Evolutionary conservation across 257 asterid genomes (phyloP).

Genomic region (Capsicum pubescens): DNA sequence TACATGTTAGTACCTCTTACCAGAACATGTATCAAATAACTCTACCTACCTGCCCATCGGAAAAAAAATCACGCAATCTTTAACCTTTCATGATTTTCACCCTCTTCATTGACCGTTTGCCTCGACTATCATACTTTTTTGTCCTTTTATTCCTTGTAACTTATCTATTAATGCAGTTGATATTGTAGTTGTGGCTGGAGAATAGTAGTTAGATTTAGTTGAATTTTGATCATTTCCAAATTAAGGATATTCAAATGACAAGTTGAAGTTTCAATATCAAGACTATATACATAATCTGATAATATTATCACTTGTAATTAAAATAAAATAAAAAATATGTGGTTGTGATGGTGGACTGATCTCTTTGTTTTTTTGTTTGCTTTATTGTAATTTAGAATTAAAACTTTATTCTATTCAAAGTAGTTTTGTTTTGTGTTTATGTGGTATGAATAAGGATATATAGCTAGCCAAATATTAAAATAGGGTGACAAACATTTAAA

Average conservation of each 20-base stretch:
- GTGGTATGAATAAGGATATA: neutral
- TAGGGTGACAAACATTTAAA: neutral
- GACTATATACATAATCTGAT: neutral
- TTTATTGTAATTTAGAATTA: neutral
- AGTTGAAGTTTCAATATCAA: constrained; percentile 10
- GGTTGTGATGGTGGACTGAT: neutral
- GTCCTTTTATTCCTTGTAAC: neutral
- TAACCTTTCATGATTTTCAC: neutral
- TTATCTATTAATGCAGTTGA: neutral
- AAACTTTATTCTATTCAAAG: neutral
- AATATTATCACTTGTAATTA: neutral
- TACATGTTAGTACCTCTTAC: neutral
- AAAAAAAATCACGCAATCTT: neutral
- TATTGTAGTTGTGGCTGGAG: constrained; percentile 19
- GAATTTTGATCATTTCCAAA: neutral
- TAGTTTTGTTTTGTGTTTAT: neutral
- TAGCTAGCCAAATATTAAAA: neutral
- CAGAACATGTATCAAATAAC: neutral
- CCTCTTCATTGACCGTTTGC: neutral
- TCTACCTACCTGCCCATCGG: neutral
- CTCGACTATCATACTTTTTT: neutral
- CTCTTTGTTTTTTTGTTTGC: neutral
- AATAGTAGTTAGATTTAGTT: constrained; percentile 16
- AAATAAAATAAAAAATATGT: neutral
- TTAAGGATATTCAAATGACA: neutral